Conservation (phyloP, 495 filamentous ascomycete genomes). For the Endocarpon pusillum region DNA sequence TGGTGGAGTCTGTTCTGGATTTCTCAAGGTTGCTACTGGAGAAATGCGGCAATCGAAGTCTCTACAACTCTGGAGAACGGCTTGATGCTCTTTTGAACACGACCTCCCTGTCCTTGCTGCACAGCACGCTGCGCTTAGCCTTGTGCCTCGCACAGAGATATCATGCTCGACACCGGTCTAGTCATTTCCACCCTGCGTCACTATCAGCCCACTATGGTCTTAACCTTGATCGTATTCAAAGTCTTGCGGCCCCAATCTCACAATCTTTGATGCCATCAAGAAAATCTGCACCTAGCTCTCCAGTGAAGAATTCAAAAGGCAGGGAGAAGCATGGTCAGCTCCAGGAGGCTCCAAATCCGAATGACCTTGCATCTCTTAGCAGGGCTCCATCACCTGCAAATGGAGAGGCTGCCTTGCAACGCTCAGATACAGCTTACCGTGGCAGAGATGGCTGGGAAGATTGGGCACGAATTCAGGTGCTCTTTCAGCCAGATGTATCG, state of each 20-base stretch:
- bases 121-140: constrained; percentile 54
- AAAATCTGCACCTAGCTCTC: constrained; percentile 22
- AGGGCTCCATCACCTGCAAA: constrained; percentile 31
- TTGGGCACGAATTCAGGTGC: constrained; percentile 46
- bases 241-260: constrained; percentile 65
- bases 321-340: constrained; percentile 50
- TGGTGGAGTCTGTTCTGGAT: constrained; percentile 60
- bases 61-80: constrained; percentile 83
- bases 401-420: no score
- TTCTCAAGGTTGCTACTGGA: constrained; percentile 80
- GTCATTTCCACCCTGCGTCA: constrained; percentile 42
- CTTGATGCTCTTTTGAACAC: constrained; percentile 77
- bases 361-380: constrained; percentile 58
- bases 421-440: no score
- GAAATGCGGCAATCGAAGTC: constrained; percentile 91
- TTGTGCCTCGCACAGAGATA: constrained; percentile 82
- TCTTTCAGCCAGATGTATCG: constrained; percentile 34
- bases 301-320: constrained; percentile 40
- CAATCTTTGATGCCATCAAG: constrained; percentile 36
- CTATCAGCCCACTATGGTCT: constrained; percentile 86
- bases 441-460: constrained; percentile 44
- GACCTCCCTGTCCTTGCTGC: constrained; percentile 60
- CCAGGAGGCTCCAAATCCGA: constrained; percentile 37
- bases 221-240: constrained; percentile 72
- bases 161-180: constrained; percentile 61